Conservation (phyloP, 2,329 filamentous ascomycete genomes). For the Pseudofabraea citricarpa region DNA sequence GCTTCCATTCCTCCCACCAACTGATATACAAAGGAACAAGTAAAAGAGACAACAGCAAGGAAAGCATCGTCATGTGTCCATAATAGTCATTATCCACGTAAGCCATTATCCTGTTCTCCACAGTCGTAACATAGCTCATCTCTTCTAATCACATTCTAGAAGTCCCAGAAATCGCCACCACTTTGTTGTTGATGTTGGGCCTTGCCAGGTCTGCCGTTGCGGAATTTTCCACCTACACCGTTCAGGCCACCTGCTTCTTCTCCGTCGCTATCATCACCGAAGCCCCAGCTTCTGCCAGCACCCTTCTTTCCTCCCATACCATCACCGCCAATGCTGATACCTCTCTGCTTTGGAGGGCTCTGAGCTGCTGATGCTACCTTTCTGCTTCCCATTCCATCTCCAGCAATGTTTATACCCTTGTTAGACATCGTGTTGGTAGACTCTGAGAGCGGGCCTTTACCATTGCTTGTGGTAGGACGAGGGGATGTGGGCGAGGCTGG, state of each 20-base stretch:
- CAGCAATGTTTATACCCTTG: slow-evolving; percentile 27
- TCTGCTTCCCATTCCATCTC: slow-evolving; percentile 63
- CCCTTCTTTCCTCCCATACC: slow-evolving; percentile 25
- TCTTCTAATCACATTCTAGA: slow-evolving; percentile 14
- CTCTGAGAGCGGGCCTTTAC: slow-evolving; percentile 24
- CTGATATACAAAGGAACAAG: not conserved
- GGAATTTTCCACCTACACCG: slow-evolving; percentile 17
- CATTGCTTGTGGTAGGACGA: slow-evolving; percentile 11
- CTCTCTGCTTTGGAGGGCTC: slow-evolving; percentile 36
- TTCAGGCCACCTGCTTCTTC: slow-evolving; percentile 26
- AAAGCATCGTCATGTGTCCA: slow-evolving; percentile 1
- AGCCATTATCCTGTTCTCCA: not conserved
- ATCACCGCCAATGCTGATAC: slow-evolving; percentile 29
- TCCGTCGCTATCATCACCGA: slow-evolving; percentile 47
- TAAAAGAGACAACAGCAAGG: not conserved
- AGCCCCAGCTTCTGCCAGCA: slow-evolving; percentile 43
- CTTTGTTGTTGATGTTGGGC: slow-evolving; percentile 21
- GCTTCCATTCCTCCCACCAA: no score
- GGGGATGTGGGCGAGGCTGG: slow-evolving; percentile 17
- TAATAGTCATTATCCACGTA: slow-evolving; percentile 3
- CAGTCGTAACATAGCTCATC: not conserved
- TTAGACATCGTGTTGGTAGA: slow-evolving; percentile 18
- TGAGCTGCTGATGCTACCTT: slow-evolving; percentile 51
- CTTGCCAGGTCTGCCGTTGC: slow-evolving; percentile 17
- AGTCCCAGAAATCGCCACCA: slow-evolving; percentile 32